Percentiles rank a stretch among this genome's conserved stretches.
Conservation (phyloP, 257 asterid species). For the Anisodus tanguticus region DNA sequence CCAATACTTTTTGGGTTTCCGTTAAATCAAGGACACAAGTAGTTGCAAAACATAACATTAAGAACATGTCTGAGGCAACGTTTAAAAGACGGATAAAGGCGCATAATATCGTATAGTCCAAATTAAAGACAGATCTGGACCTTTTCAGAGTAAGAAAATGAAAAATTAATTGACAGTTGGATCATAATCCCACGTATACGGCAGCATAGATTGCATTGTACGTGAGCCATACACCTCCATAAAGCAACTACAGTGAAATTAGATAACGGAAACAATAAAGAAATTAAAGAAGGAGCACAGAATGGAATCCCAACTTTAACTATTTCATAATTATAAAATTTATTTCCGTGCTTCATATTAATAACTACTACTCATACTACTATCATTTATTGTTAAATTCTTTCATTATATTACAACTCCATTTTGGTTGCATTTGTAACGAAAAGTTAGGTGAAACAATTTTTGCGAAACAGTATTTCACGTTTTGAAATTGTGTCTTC, state of each 20-base stretch:
- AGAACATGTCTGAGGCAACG: too few relatives aligned
- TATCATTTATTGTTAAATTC: not conserved
- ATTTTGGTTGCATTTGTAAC: not conserved
- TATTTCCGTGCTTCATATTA: not conserved
- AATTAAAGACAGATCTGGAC: too few relatives aligned
- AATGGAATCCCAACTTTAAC: constrained; percentile 38
- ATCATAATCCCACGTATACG: not conserved
- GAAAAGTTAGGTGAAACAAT: not conserved
- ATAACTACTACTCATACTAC: not conserved
- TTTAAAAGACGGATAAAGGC: too few relatives aligned
- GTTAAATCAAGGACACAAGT: too few relatives aligned
- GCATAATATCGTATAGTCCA: not conserved
- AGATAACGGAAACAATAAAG: constrained; percentile 5
- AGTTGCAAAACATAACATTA: too few relatives aligned
- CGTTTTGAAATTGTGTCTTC: not conserved
- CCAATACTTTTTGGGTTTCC: too few relatives aligned
- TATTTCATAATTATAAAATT: constrained; percentile 26
- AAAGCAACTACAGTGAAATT: constrained; percentile 5
- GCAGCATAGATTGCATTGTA: not conserved
- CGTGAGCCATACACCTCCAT: not conserved
- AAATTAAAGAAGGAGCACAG: constrained; percentile 23
- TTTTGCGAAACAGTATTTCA: not conserved
- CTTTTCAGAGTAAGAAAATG: too few relatives aligned
- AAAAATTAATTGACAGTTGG: not conserved
- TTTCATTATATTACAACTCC: not conserved